These are phyloP conservation scores for Cutaneotrichosporon sp. DNA, from an alignment of 1,284 basidiomycete genomes.

Conservation along the genomic window DNA sequence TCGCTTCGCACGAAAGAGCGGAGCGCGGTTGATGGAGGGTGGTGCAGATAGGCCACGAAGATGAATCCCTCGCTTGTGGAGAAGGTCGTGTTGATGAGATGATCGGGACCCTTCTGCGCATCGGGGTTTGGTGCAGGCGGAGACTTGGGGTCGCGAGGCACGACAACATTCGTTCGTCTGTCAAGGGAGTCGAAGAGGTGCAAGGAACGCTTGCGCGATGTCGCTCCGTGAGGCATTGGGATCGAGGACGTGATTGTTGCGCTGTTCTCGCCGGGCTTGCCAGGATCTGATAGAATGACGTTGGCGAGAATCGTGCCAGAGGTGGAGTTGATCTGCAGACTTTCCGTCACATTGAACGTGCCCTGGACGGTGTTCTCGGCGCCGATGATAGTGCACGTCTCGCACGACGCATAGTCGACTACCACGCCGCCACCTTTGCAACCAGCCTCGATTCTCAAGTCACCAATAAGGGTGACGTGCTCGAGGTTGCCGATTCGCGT, in stretches of 20 bases:
- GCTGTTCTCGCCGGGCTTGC: conserved; percentile 14
- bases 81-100: conserved; percentile 35
- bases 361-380: conserved; percentile 38
- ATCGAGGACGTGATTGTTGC: conserved; percentile 11
- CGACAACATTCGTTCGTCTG: background rate
- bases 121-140: background rate
- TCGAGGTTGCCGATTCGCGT: conserved; percentile 38
- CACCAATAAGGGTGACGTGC: conserved; percentile 31
- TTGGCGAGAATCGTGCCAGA: conserved; percentile 37
- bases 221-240: conserved; percentile 8
- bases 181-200: too few species aligned
- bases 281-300: conserved; percentile 39
- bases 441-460: conserved; percentile 22
- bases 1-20: conserved; percentile 28
- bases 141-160: conserved; percentile 1
- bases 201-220: background rate
- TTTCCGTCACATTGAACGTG: conserved; percentile 40
- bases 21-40: conserved; percentile 33
- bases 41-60: conserved; percentile 37
- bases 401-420: conserved; percentile 32
- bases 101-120: conserved; percentile 7
- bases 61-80: conserved; percentile 40
- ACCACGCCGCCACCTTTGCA: conserved; percentile 32
- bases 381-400: conserved; percentile 28
- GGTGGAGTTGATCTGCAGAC: conserved; percentile 40